These are phyloP conservation scores for Tolypocladium sp. DNA, from an alignment of 2,329 filamentous ascomycete genomes.

Conservation along the genomic window DNA sequence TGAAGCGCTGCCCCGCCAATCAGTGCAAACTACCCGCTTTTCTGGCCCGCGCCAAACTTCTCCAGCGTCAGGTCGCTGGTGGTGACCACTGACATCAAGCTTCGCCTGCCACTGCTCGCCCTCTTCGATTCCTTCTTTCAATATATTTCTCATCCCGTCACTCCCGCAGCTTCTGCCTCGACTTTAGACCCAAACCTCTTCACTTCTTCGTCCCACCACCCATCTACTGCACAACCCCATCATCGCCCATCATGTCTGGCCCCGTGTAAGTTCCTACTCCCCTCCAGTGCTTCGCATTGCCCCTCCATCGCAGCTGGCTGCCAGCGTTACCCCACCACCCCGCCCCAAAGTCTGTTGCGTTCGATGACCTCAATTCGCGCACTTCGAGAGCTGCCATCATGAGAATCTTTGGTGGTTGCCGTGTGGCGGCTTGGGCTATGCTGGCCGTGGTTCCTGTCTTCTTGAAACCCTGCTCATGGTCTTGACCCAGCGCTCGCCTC, in stretches of 20 bases:
- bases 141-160: conserved; percentile 5
- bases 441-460: conserved; percentile 1
- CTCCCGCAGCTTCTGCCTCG: neutral
- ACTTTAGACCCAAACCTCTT: conserved; percentile 1
- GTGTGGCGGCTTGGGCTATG: neutral
- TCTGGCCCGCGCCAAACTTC: conserved; percentile 7
- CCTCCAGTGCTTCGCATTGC: conserved; percentile 12
- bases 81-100: conserved; percentile 2
- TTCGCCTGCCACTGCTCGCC: neutral
- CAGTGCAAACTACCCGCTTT: neutral
- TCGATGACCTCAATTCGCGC: conserved; percentile 26
- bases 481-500: conserved; percentile 57
- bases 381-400: conserved; percentile 13
- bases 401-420: conserved; percentile 8
- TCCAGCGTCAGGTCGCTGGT: conserved; percentile 3
- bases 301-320: conserved; percentile 10
- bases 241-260: conserved; percentile 47
- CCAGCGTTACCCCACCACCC: conserved; percentile 28
- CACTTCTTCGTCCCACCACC: neutral
- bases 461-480: conserved; percentile 24
- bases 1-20: neutral
- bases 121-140: neutral
- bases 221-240: neutral
- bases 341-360: conserved; percentile 17
- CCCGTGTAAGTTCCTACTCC: conserved; percentile 49